Evolutionary conservation across 2,329 filamentous ascomycete species (phyloP).

Genomic region (Pleurostoma richardsiae): DNA sequence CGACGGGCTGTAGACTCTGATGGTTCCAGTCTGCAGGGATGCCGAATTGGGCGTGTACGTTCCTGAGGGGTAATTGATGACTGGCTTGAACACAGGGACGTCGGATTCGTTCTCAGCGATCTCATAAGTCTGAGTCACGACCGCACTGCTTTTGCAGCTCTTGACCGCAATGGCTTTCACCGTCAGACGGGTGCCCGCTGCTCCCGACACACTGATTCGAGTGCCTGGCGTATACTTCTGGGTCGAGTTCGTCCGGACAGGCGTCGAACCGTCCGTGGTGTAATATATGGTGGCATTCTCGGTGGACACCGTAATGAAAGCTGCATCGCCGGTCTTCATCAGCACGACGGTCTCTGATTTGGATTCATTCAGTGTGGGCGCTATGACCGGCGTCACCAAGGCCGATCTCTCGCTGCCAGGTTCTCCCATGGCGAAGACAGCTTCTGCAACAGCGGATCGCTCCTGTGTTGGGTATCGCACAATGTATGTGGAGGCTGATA

Average conservation of each 20-base stretch:
- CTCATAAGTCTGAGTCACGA: slow-evolving; percentile 2
- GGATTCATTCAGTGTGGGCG: slow-evolving; percentile 3
- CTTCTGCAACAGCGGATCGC: slow-evolving; percentile 1
- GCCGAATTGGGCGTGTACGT: slow-evolving; percentile 1
- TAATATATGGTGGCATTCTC: slow-evolving; percentile 4
- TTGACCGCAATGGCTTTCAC: slow-evolving; percentile 3
- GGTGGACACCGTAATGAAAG: slow-evolving; percentile 4
- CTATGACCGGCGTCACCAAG: slow-evolving; percentile 1
- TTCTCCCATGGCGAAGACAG: slow-evolving; percentile 4
- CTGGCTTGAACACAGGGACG: slow-evolving; percentile 2
- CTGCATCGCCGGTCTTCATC: slow-evolving; percentile 4
- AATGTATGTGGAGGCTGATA: slow-evolving; percentile 3
- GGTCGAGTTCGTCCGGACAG: background rate
- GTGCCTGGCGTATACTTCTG: background rate
- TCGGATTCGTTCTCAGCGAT: slow-evolving; percentile 1
- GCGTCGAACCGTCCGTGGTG: slow-evolving; percentile 5
- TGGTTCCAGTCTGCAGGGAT: background rate
- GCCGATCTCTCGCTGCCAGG: background rate
- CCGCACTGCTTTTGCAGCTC: background rate
- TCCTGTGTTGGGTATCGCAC: slow-evolving; percentile 2
- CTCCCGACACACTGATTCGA: slow-evolving; percentile 3
- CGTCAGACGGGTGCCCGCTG: background rate
- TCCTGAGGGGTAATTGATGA: slow-evolving; percentile 3
- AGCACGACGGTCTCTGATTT: slow-evolving; percentile 1
- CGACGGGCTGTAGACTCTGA: slow-evolving; percentile 4